These are phyloP conservation scores for Eucommia ulmoides DNA, from an alignment of 257 asterid species.

Conservation along the genomic window DNA sequence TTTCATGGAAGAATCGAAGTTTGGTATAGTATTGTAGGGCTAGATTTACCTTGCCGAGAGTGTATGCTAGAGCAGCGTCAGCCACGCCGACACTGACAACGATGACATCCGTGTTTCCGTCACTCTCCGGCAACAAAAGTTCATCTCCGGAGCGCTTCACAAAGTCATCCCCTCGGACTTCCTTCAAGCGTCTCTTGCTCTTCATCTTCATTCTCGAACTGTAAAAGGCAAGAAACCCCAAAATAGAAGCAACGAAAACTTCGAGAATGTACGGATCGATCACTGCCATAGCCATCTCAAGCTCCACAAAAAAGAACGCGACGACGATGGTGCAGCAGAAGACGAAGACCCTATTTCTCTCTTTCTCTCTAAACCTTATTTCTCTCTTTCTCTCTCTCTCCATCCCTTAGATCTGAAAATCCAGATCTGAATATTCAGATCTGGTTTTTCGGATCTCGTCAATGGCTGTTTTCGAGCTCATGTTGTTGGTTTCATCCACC, in stretches of 20 bases:
- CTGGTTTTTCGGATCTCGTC: no score
- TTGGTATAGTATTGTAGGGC: no score
- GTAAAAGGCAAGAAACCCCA: slow-evolving; percentile 9
- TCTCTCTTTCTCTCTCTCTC: no score
- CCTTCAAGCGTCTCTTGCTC: slow-evolving; percentile 10
- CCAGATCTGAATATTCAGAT: no score
- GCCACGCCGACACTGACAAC: slow-evolving; percentile 75
- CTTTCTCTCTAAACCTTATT: no score
- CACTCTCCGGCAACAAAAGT: slow-evolving; percentile 9
- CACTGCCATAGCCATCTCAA: slow-evolving; percentile 6
- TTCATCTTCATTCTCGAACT: slow-evolving; percentile 11
- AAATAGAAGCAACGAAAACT: slow-evolving; percentile 5
- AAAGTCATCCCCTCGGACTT: slow-evolving; percentile 11
- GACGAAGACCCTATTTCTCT: no score
- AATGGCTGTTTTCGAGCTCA: no score
- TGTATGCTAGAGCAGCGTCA: slow-evolving; percentile 60
- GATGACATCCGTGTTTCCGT: slow-evolving; percentile 35
- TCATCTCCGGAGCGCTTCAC: slow-evolving; percentile 11
- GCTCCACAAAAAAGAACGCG: neutral
- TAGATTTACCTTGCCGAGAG: slow-evolving; percentile 82
- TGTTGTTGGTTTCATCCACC: no score
- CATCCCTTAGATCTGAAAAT: no score
- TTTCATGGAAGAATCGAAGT: no score
- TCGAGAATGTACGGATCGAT: slow-evolving; percentile 12
- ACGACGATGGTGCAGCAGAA: neutral